Conservation (phyloP, 805 yeast genomes). For the Naumovozyma castellii region DNA sequence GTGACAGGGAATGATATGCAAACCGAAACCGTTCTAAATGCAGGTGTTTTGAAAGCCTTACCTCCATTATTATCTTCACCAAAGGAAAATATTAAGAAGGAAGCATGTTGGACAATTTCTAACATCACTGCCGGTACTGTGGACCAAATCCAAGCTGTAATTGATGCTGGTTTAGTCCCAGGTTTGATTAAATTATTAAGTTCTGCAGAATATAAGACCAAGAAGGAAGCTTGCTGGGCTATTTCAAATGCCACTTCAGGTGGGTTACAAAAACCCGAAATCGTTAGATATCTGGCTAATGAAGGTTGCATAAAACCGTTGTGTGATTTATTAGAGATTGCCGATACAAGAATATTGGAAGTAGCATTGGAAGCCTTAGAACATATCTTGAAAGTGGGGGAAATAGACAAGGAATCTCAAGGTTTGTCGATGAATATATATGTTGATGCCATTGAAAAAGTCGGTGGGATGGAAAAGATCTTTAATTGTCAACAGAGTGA, state of each 20-base stretch:
- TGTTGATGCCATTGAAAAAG: constrained; percentile 90
- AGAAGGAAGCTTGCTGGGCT: constrained; percentile 99
- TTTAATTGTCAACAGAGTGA: constrained; percentile 85
- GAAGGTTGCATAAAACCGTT: constrained; percentile 97
- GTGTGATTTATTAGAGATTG: constrained; percentile 81
- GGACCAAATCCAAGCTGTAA: constrained; percentile 93
- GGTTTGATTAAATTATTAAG: constrained; percentile 73
- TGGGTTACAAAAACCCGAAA: constrained; percentile 84
- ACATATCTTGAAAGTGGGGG: constrained; percentile 90
- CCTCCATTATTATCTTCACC: constrained; percentile 70
- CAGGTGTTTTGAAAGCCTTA: constrained; percentile 82
- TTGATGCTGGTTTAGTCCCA: constrained; percentile 88
- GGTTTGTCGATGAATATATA: constrained; percentile 68
- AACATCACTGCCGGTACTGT: constrained; percentile 96
- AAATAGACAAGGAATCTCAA: constrained; percentile 72
- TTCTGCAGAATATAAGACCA: constrained; percentile 88
- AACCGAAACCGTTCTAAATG: constrained; percentile 89
- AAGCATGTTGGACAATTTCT: constrained; percentile 98
- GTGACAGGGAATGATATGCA: constrained; percentile 95
- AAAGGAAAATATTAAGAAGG: constrained; percentile 89
- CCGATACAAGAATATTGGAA: constrained; percentile 86
- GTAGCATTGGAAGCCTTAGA: constrained; percentile 93
- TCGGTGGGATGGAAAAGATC: constrained; percentile 96
- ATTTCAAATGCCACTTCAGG: constrained; percentile 96
- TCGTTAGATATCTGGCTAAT: constrained; percentile 80